Evolutionary conservation across 2,329 filamentous ascomycete genomes (phyloP).

Genomic region (Neofusicoccum parvum): DNA sequence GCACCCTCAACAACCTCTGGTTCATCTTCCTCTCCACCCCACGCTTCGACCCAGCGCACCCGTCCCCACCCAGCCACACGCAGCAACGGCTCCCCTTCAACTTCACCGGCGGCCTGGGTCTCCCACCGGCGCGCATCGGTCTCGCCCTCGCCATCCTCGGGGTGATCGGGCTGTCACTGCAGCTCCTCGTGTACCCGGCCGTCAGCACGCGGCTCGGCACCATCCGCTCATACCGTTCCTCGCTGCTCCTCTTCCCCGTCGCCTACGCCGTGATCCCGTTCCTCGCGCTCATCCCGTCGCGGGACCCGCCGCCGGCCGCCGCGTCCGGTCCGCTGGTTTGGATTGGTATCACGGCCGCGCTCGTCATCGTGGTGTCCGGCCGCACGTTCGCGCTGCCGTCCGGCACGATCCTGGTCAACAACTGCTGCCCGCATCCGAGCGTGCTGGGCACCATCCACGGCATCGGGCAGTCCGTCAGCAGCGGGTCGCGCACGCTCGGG

Average conservation of each 20-base stretch:
- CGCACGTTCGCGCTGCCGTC: conserved; percentile 58
- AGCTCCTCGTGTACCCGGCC: conserved; percentile 49
- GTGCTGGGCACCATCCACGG: conserved; percentile 61
- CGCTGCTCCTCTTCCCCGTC: conserved; percentile 48
- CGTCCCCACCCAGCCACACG: conserved; percentile 36
- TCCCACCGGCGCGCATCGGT: conserved; percentile 51
- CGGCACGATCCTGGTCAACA: conserved; percentile 62
- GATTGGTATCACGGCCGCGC: conserved; percentile 44
- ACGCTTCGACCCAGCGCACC: conserved; percentile 41
- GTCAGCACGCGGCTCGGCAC: conserved; percentile 47
- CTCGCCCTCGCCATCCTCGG: conserved; percentile 52
- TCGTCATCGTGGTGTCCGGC: conserved; percentile 49
- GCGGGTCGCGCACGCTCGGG: conserved; percentile 61
- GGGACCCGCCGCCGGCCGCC: conserved; percentile 39
- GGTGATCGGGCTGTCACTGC: conserved; percentile 49
- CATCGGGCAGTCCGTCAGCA: conserved; percentile 61
- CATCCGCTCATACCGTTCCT: conserved; percentile 42
- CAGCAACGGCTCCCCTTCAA: conserved; percentile 44
- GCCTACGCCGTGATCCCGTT: conserved; percentile 48
- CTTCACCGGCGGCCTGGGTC: conserved; percentile 53
- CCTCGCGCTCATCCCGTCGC: conserved; percentile 46
- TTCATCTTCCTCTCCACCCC: conserved; percentile 53
- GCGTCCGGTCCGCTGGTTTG: conserved; percentile 46
- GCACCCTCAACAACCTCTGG: conserved; percentile 53
- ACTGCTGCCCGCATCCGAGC: conserved; percentile 58